Evolutionary conservation across 495 filamentous ascomycete species (phyloP), one percentile per base, ranked within the genome.

Genomic region (Margaritispora aquatica): DNA sequence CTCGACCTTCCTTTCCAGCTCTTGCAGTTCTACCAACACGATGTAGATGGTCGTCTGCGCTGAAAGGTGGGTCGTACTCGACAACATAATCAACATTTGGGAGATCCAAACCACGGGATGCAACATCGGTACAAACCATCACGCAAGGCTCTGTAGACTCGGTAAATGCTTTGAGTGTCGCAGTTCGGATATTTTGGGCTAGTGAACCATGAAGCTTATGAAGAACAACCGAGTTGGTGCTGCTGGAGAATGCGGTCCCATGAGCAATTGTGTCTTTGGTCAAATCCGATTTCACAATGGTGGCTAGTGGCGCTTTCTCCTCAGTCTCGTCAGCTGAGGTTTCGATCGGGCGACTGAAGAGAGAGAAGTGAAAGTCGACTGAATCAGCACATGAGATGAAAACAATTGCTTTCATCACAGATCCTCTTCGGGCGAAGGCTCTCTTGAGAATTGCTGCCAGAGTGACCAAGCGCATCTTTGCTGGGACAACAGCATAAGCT

Each of bases 331-430:
- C 58, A 1, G 29, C 17, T n/a, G 55, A 29, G 5, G 67, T 57
- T 38, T 71, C 62, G 52, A 74, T 72, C 29, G 65, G 52, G 13
- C 81, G 74, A 26, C 84, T 85, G 61, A 98, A 85, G n/a, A 96
- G 72, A 51, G 95, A 87, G 65, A 91, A 97, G 68, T 96, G 92
- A 69, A 96, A 98, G 68, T 98, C 91, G 49, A 97, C 94, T 10
- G 88, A 93, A 66, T 98, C 95, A 17, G 94, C 92, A 66, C 95
- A 97, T 1, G 92, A 95, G 38, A 98, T 88, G 72, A 98, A 98
- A 52, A 97, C 82, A 60, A 97, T 96, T 2, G 88, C 86, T 71
- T 97, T 96, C 85, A 93, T 95, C 21, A 94, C 85, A 1, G 90
- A 88, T 0, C 90, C 91, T 71, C 86, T 86, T 15, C 92, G 81